Base-by-base conservation (phyloP, 441 rosid genomes). In the Gossypium schwendimanii region DNA sequence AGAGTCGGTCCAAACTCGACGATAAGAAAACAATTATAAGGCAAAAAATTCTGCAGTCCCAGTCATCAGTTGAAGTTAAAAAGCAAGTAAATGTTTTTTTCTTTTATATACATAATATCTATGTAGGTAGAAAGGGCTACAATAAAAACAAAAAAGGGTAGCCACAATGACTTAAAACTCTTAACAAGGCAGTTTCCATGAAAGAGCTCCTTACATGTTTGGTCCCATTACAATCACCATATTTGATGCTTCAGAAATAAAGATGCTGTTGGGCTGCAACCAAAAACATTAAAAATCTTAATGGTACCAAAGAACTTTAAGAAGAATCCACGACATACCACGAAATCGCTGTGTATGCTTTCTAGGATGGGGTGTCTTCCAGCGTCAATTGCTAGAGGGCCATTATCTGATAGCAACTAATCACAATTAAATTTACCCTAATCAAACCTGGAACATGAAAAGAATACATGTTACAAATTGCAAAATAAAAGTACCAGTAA, bases 361-460 rank as follows among this genome's bases (percentile, higher is more conserved):
- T 93, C 99, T 68, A 91, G 85, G 78, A 95, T 87, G 64, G 99
- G 99, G 79, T 95, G 99, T 84, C 98, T 88, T 80, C 98, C 99
- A 72, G 91, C 88, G 79, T 95, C 98, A 77, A 95, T 90, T 75
- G 96, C 99, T 78, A 95, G 78, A 73, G 99, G 99, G 76, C 98
- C 97, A 84, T 80, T 82, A 55, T 85, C 99, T 95, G 81, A 68
- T 73, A 86, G 50, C 58, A 28, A 68, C 45, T 55, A 44, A 45
- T 80, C 53, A 62, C 20, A 10, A 69, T 76, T 68, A 81, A 78
- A 31, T 67, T 76, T 47, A 50, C 69, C 18, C 70, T 44, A 52
- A 65, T 57, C 45, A 39, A 44, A 65, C 45, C 17, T 60, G 72
- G 69, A 76, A 47, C 20, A 63, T 53, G 47, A 65, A 65, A 74